A percentile compares a stretch with the other conserved stretches of the same genome.
Evolutionary conservation across 768 basidiomycete genomes (phyloP).

Genomic region (Pilatotrama ljubarskyi): DNA sequence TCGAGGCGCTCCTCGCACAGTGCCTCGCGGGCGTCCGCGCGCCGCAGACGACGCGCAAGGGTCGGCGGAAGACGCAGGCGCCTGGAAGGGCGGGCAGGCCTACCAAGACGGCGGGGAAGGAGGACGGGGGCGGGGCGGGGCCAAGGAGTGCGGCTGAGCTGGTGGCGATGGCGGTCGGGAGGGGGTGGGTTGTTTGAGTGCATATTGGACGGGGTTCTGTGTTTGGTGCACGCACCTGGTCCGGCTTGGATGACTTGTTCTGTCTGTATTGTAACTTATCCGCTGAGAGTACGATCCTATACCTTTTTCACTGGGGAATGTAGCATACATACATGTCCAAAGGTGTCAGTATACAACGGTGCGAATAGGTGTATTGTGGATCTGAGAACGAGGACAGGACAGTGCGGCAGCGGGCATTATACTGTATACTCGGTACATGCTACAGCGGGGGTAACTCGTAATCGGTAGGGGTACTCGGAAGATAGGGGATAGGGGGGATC

Average conservation of each 20-base stretch:
- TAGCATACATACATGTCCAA: constrained; percentile 1
- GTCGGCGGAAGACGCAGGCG: constrained; percentile 37
- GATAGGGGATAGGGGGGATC: not conserved
- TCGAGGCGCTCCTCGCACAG: constrained; percentile 57
- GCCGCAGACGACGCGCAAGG: constrained; percentile 36
- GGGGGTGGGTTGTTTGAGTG: constrained; percentile 54
- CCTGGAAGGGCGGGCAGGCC: not conserved
- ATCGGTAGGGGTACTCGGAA: not conserved
- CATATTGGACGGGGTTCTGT: not conserved
- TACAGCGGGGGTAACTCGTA: constrained; percentile 1
- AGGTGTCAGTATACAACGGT: not conserved
- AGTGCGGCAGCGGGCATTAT: not conserved
- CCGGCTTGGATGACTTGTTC: no score
- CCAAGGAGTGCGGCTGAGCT: constrained; percentile 55
- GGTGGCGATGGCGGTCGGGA: constrained; percentile 58
- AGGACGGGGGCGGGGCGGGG: constrained; percentile 4
- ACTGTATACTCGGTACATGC: constrained; percentile 1
- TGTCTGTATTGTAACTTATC: not conserved
- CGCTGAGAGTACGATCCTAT: not conserved
- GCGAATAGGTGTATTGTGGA: not conserved
- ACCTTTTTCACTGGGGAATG: not conserved
- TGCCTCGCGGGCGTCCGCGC: constrained; percentile 43
- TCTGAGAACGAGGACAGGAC: not conserved
- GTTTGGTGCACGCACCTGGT: not conserved
- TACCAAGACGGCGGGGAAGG: constrained; percentile 29